phyloP scores from a whole-genome alignment of 2,329 filamentous ascomycete species.

The Aspergillus hortae region DNA sequence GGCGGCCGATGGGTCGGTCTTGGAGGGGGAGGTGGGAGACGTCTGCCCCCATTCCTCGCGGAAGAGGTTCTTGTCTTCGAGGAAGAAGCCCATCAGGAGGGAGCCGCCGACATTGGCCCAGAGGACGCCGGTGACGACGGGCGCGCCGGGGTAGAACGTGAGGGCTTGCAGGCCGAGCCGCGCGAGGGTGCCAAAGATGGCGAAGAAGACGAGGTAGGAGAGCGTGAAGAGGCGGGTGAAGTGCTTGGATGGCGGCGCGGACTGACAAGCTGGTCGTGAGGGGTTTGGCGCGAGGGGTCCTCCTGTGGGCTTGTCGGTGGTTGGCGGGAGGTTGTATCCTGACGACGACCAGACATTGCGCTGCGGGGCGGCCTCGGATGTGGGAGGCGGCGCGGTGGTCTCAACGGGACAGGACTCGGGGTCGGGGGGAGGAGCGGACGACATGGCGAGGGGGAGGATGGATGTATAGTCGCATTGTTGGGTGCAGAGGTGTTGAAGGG shows the following conservation, averaged over 20 bases:
- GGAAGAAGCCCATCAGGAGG: conserved; percentile 78
- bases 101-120: conserved; percentile 89
- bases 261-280: conserved; percentile 7
- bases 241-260: conserved; percentile 43
- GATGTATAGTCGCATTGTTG: neutral
- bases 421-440: neutral
- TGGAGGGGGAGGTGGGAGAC: neutral
- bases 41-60: conserved; percentile 58
- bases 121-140: conserved; percentile 68
- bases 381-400: conserved; percentile 37
- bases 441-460: neutral
- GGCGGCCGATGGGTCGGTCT: conserved; percentile 23
- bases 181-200: conserved; percentile 78
- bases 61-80: conserved; percentile 75
- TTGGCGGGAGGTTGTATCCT: conserved; percentile 17
- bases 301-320: conserved; percentile 14
- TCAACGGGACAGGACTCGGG: conserved; percentile 12
- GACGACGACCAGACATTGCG: conserved; percentile 39
- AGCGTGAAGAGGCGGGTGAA: conserved; percentile 65
- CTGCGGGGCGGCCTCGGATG: conserved; percentile 38
- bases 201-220: conserved; percentile 81
- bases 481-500: neutral
- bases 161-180: conserved; percentile 76
- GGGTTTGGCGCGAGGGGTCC: conserved; percentile 11
- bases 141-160: conserved; percentile 74